Conservation (phyloP, 2,329 filamentous ascomycete genomes). For the Aspergillus udagawae region DNA sequence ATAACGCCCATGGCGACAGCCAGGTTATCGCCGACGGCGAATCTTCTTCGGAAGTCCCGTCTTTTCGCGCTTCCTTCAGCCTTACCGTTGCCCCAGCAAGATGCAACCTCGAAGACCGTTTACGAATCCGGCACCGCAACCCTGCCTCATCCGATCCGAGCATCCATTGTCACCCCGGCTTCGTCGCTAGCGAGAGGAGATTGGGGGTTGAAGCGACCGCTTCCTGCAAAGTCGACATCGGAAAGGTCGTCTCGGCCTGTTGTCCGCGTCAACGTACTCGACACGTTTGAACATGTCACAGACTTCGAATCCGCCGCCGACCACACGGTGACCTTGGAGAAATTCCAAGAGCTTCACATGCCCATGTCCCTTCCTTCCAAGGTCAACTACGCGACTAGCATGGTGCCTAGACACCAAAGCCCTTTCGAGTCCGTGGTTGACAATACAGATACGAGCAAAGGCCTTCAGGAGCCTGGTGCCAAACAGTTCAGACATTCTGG, state of each 20-base stretch:
- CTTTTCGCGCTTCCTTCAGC: constrained; percentile 82
- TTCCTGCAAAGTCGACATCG: constrained; percentile 72
- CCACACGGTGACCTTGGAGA: constrained; percentile 73
- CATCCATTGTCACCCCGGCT: constrained; percentile 73
- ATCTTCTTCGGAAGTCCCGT: constrained; percentile 78
- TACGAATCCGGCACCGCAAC: constrained; percentile 67
- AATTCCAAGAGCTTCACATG: constrained; percentile 79
- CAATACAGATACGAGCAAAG: constrained; percentile 40
- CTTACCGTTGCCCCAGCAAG: constrained; percentile 58
- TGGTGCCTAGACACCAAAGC: constrained; percentile 31
- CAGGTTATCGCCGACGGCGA: constrained; percentile 56
- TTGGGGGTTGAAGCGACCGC: constrained; percentile 85
- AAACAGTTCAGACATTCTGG: constrained; percentile 56
- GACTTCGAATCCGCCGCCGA: constrained; percentile 82
- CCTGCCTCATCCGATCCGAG: constrained; percentile 71
- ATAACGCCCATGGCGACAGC: constrained; percentile 39
- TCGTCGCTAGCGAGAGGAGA: constrained; percentile 73
- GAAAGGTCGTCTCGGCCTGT: constrained; percentile 66
- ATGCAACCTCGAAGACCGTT: constrained; percentile 46
- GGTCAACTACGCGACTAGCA: constrained; percentile 27
- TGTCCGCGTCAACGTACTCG: constrained; percentile 71
- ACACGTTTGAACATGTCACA: constrained; percentile 83
- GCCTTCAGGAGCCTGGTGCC: constrained; percentile 26
- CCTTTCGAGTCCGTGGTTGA: constrained; percentile 43
- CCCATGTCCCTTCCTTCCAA: constrained; percentile 56